phyloP scores from a whole-genome alignment of 768 basidiomycete species.

The Suillus decipiens region DNA sequence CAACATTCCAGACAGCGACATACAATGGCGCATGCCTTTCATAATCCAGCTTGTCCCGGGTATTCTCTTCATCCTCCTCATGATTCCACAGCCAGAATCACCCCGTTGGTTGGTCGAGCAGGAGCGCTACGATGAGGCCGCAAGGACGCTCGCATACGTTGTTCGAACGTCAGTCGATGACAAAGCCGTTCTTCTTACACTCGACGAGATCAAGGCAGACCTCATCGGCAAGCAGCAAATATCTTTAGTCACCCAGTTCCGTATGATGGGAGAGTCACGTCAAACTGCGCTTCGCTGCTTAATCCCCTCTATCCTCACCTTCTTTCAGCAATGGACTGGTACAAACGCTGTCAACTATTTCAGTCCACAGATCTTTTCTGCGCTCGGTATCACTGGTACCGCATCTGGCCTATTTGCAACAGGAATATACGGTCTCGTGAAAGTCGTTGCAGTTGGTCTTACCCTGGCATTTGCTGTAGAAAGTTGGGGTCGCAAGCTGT shows the following conservation, averaged over 20 bases:
- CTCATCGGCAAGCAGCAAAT: constrained; percentile 39
- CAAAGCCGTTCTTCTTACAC: constrained; percentile 33
- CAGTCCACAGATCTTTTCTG: constrained; percentile 46
- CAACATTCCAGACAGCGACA: constrained; percentile 33
- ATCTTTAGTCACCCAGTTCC: constrained; percentile 34
- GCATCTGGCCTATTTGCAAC: constrained; percentile 46
- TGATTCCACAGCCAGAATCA: constrained; percentile 49
- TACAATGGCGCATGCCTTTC: constrained; percentile 51
- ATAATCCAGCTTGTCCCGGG: constrained; percentile 51
- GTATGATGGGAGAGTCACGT: constrained; percentile 41
- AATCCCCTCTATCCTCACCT: constrained; percentile 46
- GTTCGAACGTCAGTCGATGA: constrained; percentile 34
- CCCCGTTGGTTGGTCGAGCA: constrained; percentile 54
- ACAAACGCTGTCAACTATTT: constrained; percentile 53
- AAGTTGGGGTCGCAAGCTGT: constrained; percentile 44
- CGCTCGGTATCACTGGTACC: constrained; percentile 43
- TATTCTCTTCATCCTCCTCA: constrained; percentile 41
- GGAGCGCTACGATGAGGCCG: constrained; percentile 39
- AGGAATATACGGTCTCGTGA: constrained; percentile 36
- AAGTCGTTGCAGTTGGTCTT: constrained; percentile 42
- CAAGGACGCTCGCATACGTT: constrained; percentile 36
- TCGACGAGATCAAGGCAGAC: constrained; percentile 46
- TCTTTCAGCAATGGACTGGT: constrained; percentile 47
- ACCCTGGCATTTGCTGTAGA: constrained; percentile 48
- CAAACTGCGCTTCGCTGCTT: constrained; percentile 39